Conservation (phyloP, 176 grass and related monocot genomes). For the Pontederia paniculata region DNA sequence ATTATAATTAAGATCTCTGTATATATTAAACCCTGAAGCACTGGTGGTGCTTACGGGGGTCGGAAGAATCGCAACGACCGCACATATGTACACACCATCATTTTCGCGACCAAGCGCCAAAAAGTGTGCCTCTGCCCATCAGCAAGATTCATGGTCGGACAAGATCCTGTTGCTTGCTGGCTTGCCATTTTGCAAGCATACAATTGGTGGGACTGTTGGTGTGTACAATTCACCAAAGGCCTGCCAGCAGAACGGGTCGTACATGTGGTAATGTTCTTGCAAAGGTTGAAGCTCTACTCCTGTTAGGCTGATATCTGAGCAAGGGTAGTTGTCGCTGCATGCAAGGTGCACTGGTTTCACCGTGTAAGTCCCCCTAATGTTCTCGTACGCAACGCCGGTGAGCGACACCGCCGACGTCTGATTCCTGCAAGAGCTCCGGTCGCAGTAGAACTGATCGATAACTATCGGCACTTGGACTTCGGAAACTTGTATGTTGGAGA, state of each 20-base stretch:
- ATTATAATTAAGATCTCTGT: too few relatives aligned
- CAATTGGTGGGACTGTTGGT: slow-evolving; percentile 3
- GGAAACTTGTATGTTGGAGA: background rate
- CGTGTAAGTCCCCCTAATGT: slow-evolving; percentile 6
- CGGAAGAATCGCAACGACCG: background rate
- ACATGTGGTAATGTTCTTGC: background rate
- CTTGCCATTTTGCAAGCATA: slow-evolving; percentile 2
- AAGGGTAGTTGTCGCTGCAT: background rate
- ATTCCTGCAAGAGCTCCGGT: background rate
- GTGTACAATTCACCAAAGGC: slow-evolving; percentile 6
- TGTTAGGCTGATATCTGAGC: slow-evolving; percentile 2
- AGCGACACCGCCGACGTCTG: slow-evolving; percentile 2
- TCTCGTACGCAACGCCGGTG: slow-evolving; percentile 4
- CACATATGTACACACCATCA: background rate
- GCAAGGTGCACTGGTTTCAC: slow-evolving; percentile 2
- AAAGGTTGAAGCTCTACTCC: slow-evolving; percentile 1
- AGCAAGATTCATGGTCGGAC: slow-evolving; percentile 1
- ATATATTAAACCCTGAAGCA: too few relatives aligned
- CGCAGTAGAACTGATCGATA: slow-evolving; percentile 6
- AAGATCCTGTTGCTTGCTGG: slow-evolving; percentile 2
- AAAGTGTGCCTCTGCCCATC: background rate
- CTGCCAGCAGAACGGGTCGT: slow-evolving; percentile 9
- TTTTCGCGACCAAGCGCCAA: background rate
- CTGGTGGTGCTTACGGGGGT: background rate
- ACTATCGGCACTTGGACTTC: slow-evolving; percentile 2